A percentile compares a stretch with the other conserved stretches of the same genome.
Evolutionary conservation across 768 basidiomycete species (phyloP).

Genomic region (Lactarius trivialis): DNA sequence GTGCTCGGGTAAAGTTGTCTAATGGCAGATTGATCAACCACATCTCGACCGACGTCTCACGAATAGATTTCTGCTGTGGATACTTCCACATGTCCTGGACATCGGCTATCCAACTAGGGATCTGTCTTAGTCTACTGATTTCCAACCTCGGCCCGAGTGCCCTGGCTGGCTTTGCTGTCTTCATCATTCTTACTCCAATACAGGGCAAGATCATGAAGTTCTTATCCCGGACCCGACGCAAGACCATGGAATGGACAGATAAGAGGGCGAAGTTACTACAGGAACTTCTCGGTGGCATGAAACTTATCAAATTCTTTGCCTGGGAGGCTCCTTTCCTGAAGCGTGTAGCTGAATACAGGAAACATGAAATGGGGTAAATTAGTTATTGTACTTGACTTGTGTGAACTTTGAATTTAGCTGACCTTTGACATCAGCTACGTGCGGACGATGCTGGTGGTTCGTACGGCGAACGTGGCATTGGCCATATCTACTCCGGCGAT

Average conservation of each 20-base stretch:
- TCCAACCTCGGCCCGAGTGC: conserved; percentile 61
- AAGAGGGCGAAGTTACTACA: conserved; percentile 84
- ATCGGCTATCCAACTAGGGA: conserved; percentile 66
- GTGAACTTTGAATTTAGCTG: conserved; percentile 1
- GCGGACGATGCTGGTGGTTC: conserved; percentile 57
- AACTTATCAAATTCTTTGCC: conserved; percentile 88
- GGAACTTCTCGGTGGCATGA: conserved; percentile 84
- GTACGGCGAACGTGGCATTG: conserved; percentile 61
- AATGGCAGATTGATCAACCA: conserved; percentile 92
- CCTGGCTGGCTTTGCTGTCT: conserved; percentile 51
- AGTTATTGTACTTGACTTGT: background rate
- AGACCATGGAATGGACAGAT: conserved; percentile 86
- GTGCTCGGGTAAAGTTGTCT: conserved; percentile 70
- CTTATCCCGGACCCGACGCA: conserved; percentile 60
- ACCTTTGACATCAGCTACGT: conserved; percentile 41
- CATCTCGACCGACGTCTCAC: conserved; percentile 86
- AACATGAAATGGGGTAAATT: conserved; percentile 54
- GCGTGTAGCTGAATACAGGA: conserved; percentile 62
- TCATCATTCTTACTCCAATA: conserved; percentile 64
- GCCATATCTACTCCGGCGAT: conserved; percentile 68
- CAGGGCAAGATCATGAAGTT: conserved; percentile 70
- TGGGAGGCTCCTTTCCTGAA: conserved; percentile 81
- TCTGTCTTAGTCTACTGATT: conserved; percentile 71
- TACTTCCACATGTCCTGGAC: conserved; percentile 81
- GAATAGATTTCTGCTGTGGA: conserved; percentile 81